Evolutionary conservation across 2,329 filamentous ascomycete species (phyloP).

Genomic region (Trichoderma brevicompactum): DNA sequence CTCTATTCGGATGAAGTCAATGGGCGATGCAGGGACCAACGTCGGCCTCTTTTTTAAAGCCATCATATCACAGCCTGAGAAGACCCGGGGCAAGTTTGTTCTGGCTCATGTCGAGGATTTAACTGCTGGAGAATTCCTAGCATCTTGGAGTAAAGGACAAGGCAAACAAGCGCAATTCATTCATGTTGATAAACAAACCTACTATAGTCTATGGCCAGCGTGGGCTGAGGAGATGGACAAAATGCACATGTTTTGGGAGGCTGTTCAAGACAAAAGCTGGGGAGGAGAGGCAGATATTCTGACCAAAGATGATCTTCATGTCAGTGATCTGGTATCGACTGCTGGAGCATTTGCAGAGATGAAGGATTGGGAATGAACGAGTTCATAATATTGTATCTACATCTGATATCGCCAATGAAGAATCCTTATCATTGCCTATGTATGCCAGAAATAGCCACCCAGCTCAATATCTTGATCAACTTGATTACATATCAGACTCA

Average conservation of each 20-base stretch:
- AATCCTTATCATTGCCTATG: too few relatives aligned
- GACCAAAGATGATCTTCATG: not conserved
- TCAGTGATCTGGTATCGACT: not conserved
- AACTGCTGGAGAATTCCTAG: slow-evolving; percentile 5
- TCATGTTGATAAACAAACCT: not conserved
- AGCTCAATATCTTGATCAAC: too few relatives aligned
- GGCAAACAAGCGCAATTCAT: not conserved
- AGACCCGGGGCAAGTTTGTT: slow-evolving; percentile 9
- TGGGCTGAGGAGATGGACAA: not conserved
- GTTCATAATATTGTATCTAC: too few relatives aligned
- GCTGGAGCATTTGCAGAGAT: not conserved
- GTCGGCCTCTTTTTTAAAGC: not conserved
- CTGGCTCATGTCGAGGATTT: not conserved
- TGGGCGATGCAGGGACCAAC: not conserved
- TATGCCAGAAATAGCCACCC: too few relatives aligned
- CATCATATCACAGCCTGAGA: not conserved
- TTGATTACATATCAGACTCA: too few relatives aligned
- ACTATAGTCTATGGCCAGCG: not conserved
- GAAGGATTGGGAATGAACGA: not conserved
- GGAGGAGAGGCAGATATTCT: not conserved
- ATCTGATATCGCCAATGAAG: too few relatives aligned
- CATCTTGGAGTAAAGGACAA: not conserved
- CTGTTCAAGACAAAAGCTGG: not conserved
- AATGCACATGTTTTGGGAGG: not conserved
- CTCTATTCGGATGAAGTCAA: too few relatives aligned